These are phyloP conservation scores for Stevia rebaudiana DNA, from an alignment of 140 eudicot genomes.

Conservation along the genomic window DNA sequence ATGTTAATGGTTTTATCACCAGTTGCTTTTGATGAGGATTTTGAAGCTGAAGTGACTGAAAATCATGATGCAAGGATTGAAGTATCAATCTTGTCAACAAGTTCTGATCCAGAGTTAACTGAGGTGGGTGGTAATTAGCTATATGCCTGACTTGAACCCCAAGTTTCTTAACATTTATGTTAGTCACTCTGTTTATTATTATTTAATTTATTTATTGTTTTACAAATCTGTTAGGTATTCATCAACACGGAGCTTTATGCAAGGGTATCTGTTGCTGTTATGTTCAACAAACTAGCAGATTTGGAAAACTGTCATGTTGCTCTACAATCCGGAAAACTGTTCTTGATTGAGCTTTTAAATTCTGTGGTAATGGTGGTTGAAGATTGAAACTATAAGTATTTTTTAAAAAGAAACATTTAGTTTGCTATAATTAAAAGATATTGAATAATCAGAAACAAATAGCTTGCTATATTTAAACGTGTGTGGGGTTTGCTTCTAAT, in stretches of 20 bases:
- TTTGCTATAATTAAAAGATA: neutral
- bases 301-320: constrained; percentile 40
- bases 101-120: constrained; percentile 81
- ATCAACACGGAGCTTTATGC: constrained; percentile 97
- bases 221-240: constrained; percentile 49
- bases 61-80: constrained; percentile 84
- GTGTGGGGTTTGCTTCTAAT: constrained; percentile 2
- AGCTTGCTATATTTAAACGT: neutral
- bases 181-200: neutral
- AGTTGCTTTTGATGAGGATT: constrained; percentile 99
- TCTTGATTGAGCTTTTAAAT: constrained; percentile 75
- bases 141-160: neutral
- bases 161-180: neutral
- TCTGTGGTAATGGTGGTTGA: constrained; percentile 43
- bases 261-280: constrained; percentile 91
- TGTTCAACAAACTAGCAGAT: constrained; percentile 79
- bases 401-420: neutral
- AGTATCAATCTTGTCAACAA: constrained; percentile 64
- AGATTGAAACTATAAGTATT: neutral
- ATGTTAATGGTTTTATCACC: constrained; percentile 5
- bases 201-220: neutral
- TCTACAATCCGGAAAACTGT: constrained; percentile 74
- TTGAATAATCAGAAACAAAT: neutral
- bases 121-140: constrained; percentile 46
- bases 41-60: constrained; percentile 87